Base-by-base conservation (phyloP, 805 yeast genomes). In the Zygosaccharomyces siamensis region DNA sequence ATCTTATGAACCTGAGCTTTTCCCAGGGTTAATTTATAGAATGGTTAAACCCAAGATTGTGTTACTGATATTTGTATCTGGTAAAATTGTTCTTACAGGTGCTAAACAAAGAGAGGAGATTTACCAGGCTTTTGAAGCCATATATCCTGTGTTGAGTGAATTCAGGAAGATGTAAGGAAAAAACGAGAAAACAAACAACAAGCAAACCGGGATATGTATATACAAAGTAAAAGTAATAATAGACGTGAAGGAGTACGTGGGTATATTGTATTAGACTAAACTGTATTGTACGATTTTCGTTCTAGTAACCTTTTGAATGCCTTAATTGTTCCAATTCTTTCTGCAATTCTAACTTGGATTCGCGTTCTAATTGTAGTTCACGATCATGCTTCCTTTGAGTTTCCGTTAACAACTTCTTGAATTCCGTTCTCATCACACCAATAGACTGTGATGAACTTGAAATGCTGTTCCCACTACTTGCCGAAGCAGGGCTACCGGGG, bases 41-140 rank as follows among this genome's bases (percentile, higher is more conserved):
- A 93, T 93, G 99, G 99, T 93, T 60, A 92, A 92, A 69, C 99
- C 99, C 14, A 93, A 93, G 70, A 93, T 93, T 72, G 99, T 93
- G 46, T 74, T 93, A 63, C 78, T 93, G 71, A 90, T 93, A 60
- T 93, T 93, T 69, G 99, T 93, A 43, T 86, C 96, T 26, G 99
- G 99, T 30, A 93, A 93, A 70, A 93, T 93, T 71, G 99, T 93
- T 45, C 75, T 93, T 59, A 93, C 99, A 6, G 99, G 99, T 76
- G 99, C 99, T 16, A 93, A 93, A 69, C 97, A 93, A 71, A 85
- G 99, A 70, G 98, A 93, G 69, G 99, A 93, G 70, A 93, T 93
- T 56, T 93, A 93, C 67, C 95, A 90, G 61, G 99, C 99, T 4
- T 93, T 93, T 68, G 99, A 92, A 69, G 95, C 97, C 51, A 93